Evolutionary conservation across 208 protist species (phyloP), one percentile per base, ranked within the genome.

Genomic region (Wallacemonas sp.): DNA sequence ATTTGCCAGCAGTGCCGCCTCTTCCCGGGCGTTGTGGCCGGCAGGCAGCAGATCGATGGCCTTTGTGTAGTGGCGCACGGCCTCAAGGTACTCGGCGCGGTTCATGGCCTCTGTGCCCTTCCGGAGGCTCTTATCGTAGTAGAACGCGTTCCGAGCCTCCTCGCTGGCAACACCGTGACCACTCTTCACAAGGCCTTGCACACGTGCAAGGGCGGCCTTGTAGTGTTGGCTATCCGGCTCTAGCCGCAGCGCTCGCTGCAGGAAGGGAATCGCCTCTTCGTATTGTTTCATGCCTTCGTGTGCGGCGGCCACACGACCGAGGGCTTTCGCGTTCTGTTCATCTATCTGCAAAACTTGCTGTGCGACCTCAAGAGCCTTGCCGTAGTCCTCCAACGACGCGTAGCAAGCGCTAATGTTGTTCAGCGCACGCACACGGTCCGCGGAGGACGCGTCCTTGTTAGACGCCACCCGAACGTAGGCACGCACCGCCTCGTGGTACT

Each of bases 361-460:
- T 3, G 89, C 86, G 37, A 64, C 71, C 22, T 63, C 66, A 21
- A 89, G 70, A 0, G 89, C 79, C 12, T 71, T 81, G 10, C 41
- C 26, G 61, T 83, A 95, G 60, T 89, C 69, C 24, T 81, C 50
- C 32, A 80, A 29, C 12, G 82, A 68, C 10, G 86, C 87, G 58
- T 89, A 87, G 62, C 89, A 95, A 0, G 78, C 86, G 52, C 89
- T 95, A 37, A 85, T 75, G 66, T 95, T 95, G 68, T 79, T 91
- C 27, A 83, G 66, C 3, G 87, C 89, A 3, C 89, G 84, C 5
- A 81, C 75, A 32, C 76, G 71, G 34, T 85, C 71, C 12, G 39
- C 54, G 12, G 17, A 30, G 27, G 76, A 46, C 32, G 69, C 57
- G 2, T 5, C 24, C 17, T 58, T 13, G 34, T 65, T 10, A 13